Evolutionary conservation across 2,329 filamentous ascomycete species (phyloP), one percentile per base, ranked within the genome.

Genomic region (Pestalotiopsis sp.): DNA sequence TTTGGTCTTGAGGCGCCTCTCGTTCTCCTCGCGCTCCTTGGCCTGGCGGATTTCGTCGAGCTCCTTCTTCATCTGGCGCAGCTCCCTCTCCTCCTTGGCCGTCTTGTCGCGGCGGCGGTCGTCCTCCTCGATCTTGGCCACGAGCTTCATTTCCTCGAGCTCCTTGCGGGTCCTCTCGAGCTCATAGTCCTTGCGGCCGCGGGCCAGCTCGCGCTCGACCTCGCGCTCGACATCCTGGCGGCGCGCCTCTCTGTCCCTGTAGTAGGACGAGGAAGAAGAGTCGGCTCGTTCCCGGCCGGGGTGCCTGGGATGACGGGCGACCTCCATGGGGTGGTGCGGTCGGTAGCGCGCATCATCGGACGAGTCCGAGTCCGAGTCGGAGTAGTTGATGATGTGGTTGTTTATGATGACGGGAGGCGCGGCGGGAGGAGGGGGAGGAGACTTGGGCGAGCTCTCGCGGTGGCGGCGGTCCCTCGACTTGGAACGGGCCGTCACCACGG

Each of bases 331-430:
- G 25, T 62, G 27, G 31, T 62, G 27, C 17, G 14, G 23, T 31
- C 57, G 59, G 68, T 73, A 79, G 62, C 74, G 77, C 56, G 76
- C 74, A 41, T 78, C 77, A 36, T 81, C 78, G 2, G 81, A 81
- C 17, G 82, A 80, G 45, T 85, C 84, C 4, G 82, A 85, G 23
- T 75, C 75, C 56, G 75, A 70, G 68, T 81, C 76, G 17, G 75
- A 78, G 65, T 83, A 73, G 69, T 85, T 85, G 72, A 86, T 84
- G 68, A 87, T 85, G 68, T 81, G 81, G 76, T 89, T 89, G 74
- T 89, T 87, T 75, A 90, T 89, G 66, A 90, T 84, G 62, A 90
- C 82, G 1, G 87, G 86, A 6, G 78, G 74, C 41, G 73, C 75
- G 36, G 75, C 74, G 64, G 70, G 75, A 20, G 75, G 73, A 20